Base-by-base conservation (phyloP, 2,329 filamentous ascomycete genomes). In the Aspergillus sp. region DNA sequence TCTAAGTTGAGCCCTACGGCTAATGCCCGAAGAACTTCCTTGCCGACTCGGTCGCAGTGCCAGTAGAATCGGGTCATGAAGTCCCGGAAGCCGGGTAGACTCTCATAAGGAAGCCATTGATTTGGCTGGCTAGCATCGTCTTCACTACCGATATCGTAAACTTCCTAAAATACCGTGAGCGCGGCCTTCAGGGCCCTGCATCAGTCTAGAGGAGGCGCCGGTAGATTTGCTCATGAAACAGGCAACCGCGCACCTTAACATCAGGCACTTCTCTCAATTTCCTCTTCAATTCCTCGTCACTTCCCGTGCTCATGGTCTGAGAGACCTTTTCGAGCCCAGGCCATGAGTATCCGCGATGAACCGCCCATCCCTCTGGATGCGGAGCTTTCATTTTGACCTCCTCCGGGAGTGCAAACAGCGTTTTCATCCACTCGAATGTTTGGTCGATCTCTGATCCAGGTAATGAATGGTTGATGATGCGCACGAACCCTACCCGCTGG, bases 271-370 rank as follows among this genome's bases (percentile, higher is more conserved):
- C 75, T 52, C 81, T 72, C 56, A 81, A 64, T 57, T 77, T 73
- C 17, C 73, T 69, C 8, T 73, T 72, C 27, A 73, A 70, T 25
- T 76, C 72, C n/a, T 78, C 71, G 33, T 81, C 75, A 6, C 76
- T 69, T 31, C 64, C 72, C 2, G 75, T 76, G 40, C 68, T 70
- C 15, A 79, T 76, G 6, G 75, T 74, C 62, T 80, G 79, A 11
- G 79, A 80, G 4, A 82, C 81, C 62, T 84, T 83, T 67, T 84
- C 82, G 50, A 82, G 62, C 0, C 82, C 82, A 0, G 81, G 80
- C 75, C 80, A 81, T 1, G 81, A 84, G 63, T 84, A 84, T n/a
- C 82, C 82, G 48, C 82, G 76, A 65, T 84, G 81, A 2, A 82
- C 74, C 9, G 70, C 73, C 58, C 77, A 78, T 8, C 81, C 81